Base-by-base conservation (phyloP, 140 eudicot genomes). In the Flaveria floridana region DNA sequence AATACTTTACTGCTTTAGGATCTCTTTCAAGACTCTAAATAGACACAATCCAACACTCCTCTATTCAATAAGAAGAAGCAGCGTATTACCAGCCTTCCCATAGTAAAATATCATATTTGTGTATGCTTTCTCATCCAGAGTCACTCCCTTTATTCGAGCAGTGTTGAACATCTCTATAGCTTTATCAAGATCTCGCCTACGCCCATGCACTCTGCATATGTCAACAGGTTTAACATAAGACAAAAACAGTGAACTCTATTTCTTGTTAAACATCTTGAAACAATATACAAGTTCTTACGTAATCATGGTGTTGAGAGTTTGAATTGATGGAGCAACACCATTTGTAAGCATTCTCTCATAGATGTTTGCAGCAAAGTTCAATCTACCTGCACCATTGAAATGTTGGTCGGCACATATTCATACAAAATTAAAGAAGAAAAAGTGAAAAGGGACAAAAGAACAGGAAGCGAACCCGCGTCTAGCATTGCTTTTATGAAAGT, bases 231-330 rank as follows among this genome's bases (percentile, higher is more conserved):
- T n/a, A 57, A 19, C 75, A 66, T 44, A 34, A 82, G 25, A 69
- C 51, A 37, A 58, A 47, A 34, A 19, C 16, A 76, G 41, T 69
- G 13, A 19, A 11, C 34, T 67, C 51, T 53, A 21, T 82, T 73
- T 65, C 51, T 34, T 25, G 19, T 39, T 12, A 23, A 58, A 50
- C 61, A 59, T 7, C 34, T 47, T 28, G 47, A 58, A 48, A 73
- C 67, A 56, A 58, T 64, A 66, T 30, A 16, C n/a, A 12, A 57
- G 34, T 30, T 44, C 76, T 72, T 74, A 89, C 98, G 96, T 87
- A 76, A 92, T 92, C 98, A 92, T 92, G 67, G 86, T 87, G 86
- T 81, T 89, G 73, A 79, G 83, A 80, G 98, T 92, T 71, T 89
- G 95, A 82, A 87, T 82, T 37, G 98, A 87, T 79, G 95, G 95